These are phyloP conservation scores for Wickerhamomyces canadensis DNA, from an alignment of 805 yeast genomes.

Conservation along the genomic window DNA sequence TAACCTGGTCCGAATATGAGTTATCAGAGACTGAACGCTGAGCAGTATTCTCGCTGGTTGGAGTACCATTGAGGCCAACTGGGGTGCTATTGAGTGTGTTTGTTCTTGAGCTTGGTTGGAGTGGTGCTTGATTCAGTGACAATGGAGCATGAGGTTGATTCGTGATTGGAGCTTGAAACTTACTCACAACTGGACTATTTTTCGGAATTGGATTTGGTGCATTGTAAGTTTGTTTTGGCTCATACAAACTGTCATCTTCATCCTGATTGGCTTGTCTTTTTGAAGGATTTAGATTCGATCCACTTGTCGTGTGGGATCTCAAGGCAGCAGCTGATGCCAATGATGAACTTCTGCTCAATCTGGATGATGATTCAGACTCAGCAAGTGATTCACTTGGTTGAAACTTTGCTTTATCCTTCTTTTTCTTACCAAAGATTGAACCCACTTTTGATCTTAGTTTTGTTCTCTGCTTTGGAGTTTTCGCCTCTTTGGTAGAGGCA, in stretches of 20 bases:
- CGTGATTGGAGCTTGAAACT: constrained; percentile 2
- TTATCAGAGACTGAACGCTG: constrained; percentile 1
- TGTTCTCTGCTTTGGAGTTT: constrained; percentile 26
- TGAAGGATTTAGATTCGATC: background rate
- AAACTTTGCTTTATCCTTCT: constrained; percentile 28
- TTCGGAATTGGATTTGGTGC: constrained; percentile 12
- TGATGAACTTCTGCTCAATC: constrained; percentile 19
- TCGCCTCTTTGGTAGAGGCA: constrained; percentile 10
- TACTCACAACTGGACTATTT: constrained; percentile 3
- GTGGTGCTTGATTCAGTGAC: constrained; percentile 29
- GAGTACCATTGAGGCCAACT: constrained; percentile 1
- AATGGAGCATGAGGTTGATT: constrained; percentile 10
- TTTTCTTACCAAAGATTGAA: constrained; percentile 63
- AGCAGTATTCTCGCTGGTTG: background rate
- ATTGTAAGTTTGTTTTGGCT: constrained; percentile 4
- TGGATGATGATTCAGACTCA: constrained; percentile 24
- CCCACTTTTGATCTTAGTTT: constrained; percentile 67
- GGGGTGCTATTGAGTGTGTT: constrained; percentile 11
- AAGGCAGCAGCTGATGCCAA: constrained; percentile 8
- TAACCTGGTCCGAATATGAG: constrained; percentile 12
- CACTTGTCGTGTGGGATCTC: background rate
- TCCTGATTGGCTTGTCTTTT: background rate
- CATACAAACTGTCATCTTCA: background rate
- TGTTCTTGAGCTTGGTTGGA: constrained; percentile 28
- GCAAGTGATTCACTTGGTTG: constrained; percentile 12